Percentiles rank a stretch among this genome's conserved stretches.
phyloP scores from a whole-genome alignment of 129 eudicot genomes.

The Mikania micrantha region DNA sequence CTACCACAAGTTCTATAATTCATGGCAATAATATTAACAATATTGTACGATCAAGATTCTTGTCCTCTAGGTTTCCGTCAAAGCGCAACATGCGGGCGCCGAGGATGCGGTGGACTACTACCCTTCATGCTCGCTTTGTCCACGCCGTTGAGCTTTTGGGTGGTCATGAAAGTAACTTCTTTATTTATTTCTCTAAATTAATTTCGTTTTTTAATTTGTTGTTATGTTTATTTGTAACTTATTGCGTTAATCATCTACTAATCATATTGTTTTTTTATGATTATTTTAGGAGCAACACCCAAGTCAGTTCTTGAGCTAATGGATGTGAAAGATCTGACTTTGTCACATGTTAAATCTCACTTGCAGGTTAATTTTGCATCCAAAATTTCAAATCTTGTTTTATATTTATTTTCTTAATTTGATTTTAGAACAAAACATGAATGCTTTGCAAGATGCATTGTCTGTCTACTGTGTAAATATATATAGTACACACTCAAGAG shows the following conservation, averaged over 20 bases:
- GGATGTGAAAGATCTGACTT: slow-evolving; percentile 98
- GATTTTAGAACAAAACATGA: background rate
- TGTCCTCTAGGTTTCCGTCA: slow-evolving; percentile 66
- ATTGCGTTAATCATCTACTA: background rate
- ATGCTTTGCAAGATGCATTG: slow-evolving; percentile 24
- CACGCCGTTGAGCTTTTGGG: slow-evolving; percentile 99
- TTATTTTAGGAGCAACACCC: slow-evolving; percentile 82
- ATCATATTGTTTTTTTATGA: background rate
- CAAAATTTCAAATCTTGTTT: background rate
- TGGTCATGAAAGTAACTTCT: slow-evolving; percentile 82
- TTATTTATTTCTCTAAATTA: background rate
- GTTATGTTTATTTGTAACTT: background rate
- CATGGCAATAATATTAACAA: slow-evolving; percentile 26
- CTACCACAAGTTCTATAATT: slow-evolving; percentile 23
- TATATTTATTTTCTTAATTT: background rate
- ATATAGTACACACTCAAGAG: slow-evolving; percentile 24
- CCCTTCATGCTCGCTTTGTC: slow-evolving; percentile 88
- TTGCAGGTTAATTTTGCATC: slow-evolving; percentile 61
- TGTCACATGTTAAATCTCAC: slow-evolving; percentile 98
- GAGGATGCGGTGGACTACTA: slow-evolving; percentile 92
- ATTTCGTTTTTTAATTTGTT: background rate
- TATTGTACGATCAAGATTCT: slow-evolving; percentile 58
- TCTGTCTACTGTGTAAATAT: slow-evolving; percentile 24
- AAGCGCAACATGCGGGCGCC: slow-evolving; percentile 97
- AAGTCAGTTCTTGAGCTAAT: slow-evolving; percentile 98